Percentiles rank a stretch among this genome's conserved stretches.
Conservation (phyloP, 257 asterid species). For the Solanum pinnatisectum region DNA sequence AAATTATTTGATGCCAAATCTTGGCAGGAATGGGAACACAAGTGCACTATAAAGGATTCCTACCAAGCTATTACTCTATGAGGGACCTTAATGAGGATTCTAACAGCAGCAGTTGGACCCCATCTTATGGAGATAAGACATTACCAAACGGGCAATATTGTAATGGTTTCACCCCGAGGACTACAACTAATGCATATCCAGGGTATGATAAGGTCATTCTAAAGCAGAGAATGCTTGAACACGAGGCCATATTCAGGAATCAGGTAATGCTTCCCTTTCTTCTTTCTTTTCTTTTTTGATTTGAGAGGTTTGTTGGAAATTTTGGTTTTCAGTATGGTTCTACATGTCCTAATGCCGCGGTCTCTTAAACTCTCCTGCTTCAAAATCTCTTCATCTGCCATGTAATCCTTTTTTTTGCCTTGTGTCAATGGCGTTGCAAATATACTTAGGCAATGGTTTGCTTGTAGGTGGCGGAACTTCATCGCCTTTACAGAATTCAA, state of each 20-base stretch:
- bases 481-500: slow-evolving; percentile 78
- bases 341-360: background rate
- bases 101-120: slow-evolving; percentile 77
- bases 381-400: background rate
- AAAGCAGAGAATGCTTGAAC: slow-evolving; percentile 90
- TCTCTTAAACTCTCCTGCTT: background rate
- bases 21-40: slow-evolving; percentile 84
- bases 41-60: slow-evolving; percentile 63
- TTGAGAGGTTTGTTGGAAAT: background rate
- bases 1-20: background rate
- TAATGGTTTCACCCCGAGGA: slow-evolving; percentile 46
- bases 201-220: slow-evolving; percentile 59
- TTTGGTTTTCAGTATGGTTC: background rate
- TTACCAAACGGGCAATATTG: slow-evolving; percentile 48
- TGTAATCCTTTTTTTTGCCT: background rate
- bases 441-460: slow-evolving; percentile 4
- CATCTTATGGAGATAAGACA: slow-evolving; percentile 51
- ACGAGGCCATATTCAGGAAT: slow-evolving; percentile 78
- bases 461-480: slow-evolving; percentile 74
- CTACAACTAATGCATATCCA: slow-evolving; percentile 35
- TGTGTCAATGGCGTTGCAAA: background rate
- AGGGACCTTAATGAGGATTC: slow-evolving; percentile 90
- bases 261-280: slow-evolving; percentile 41
- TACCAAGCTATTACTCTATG: slow-evolving; percentile 68
- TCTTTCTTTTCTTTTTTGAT: background rate